Evolutionary conservation across 495 filamentous ascomycete genomes (phyloP).

Genomic region (Copromyces sp.): DNA sequence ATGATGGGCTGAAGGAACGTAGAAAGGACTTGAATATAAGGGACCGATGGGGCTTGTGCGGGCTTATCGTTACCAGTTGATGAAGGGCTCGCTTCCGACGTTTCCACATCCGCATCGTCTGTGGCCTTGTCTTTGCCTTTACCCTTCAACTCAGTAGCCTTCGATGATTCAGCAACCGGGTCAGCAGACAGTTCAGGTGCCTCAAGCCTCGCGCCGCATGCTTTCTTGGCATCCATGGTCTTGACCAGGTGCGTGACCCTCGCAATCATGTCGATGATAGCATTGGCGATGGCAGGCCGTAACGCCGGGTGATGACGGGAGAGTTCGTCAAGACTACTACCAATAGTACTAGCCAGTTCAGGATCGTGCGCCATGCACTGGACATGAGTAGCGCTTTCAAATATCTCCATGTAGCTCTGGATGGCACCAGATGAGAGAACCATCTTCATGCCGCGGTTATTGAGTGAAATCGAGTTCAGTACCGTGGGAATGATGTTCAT

Average conservation of each 20-base stretch:
- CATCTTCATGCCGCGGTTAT: slow-evolving; percentile 76
- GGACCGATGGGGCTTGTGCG: slow-evolving; percentile 8
- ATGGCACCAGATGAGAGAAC: slow-evolving; percentile 77
- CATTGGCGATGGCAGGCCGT: slow-evolving; percentile 65
- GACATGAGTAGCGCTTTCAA: slow-evolving; percentile 83
- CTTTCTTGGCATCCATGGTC: slow-evolving; percentile 51
- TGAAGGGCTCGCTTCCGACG: slow-evolving; percentile 39
- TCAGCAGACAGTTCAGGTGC: slow-evolving; percentile 42
- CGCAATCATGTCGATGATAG: slow-evolving; percentile 73
- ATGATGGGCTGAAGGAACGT: slow-evolving; percentile 73
- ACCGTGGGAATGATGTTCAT: slow-evolving; percentile 77
- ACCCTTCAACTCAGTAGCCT: not conserved
- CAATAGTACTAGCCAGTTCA: slow-evolving; percentile 54
- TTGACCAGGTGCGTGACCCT: slow-evolving; percentile 62
- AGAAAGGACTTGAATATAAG: slow-evolving; percentile 64
- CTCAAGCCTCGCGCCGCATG: slow-evolving; percentile 74
- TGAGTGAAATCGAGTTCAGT: slow-evolving; percentile 89
- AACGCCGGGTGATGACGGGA: slow-evolving; percentile 84
- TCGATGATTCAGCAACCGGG: slow-evolving; percentile 22
- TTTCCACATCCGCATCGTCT: slow-evolving; percentile 44
- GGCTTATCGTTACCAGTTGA: slow-evolving; percentile 1
- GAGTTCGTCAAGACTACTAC: slow-evolving; percentile 84
- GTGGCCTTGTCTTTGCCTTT: slow-evolving; percentile 34
- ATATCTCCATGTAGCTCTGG: slow-evolving; percentile 83
- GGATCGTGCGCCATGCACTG: slow-evolving; percentile 66